Evolutionary conservation across 371 early-diverging fungal species (phyloP), one percentile per base, ranked within the genome.

Genomic region (Circinella minor): DNA sequence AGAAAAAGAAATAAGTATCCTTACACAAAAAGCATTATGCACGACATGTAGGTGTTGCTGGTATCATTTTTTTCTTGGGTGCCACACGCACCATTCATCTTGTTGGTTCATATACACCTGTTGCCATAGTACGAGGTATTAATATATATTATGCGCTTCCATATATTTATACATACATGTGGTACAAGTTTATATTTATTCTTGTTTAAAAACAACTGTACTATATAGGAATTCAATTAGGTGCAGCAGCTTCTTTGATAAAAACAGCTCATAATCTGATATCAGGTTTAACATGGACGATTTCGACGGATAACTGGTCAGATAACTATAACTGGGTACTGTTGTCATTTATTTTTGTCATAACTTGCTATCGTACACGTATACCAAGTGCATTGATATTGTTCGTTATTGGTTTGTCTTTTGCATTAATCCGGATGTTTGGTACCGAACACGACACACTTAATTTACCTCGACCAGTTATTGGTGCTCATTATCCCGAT

Each of bases 291-390:
- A 48, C 74, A 18, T 79, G 79, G 80, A 74, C 72, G 7, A 81
- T 80, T 37, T 71, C 74, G 3, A 62, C 55, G 4, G 66, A 59
- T 13, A 73, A 84, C 27, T 95, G 93, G 94, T 78, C 86, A 37
- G 93, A 96, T 78, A 95, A 96, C 75, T 89, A 87, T 70, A 78
- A 89, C 54, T 89, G 92, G 88, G 91, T 93, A 8, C 70, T 89
- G 27, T 54, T 94, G 5, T 76, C 90, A 11, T 91, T 91, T 68
- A 68, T 91, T 27, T 81, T 91, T 68, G 92, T 91, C 48, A 81
- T 94, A 46, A 69, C 81, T 27, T 89, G 89, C 63, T 95, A 93
- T 73, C 84, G 87, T 67, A 89, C 86, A 37, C 82, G 87, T 5
- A 80, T 92, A 36, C 92, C 92, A 0, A 86, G 89, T 49, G 95